These are phyloP conservation scores for Aureobasidium sp. DNA, from an alignment of 2,329 filamentous ascomycete species.

Conservation along the genomic window DNA sequence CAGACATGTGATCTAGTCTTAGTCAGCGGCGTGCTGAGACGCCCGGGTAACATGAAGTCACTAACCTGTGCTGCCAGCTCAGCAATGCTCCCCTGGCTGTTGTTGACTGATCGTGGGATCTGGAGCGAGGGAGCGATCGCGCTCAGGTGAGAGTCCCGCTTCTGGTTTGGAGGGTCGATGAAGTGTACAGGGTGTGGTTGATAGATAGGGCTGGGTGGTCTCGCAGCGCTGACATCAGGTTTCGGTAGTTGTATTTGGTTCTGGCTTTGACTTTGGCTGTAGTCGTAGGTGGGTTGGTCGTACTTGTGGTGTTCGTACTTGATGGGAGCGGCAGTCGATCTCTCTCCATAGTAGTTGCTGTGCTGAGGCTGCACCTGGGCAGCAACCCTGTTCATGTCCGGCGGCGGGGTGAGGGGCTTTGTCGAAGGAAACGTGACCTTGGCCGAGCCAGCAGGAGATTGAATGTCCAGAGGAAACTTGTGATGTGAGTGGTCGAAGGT, in stretches of 20 bases:
- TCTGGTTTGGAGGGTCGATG: conserved; percentile 14
- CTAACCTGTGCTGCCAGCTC: conserved; percentile 76
- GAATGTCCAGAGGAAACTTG: conserved; percentile 17
- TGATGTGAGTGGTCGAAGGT: conserved; percentile 15
- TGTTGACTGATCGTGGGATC: conserved; percentile 67
- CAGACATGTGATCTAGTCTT: conserved; percentile 73
- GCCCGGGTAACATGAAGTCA: conserved; percentile 5
- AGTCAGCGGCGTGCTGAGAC: conserved; percentile 17
- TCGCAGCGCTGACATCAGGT: conserved; percentile 1
- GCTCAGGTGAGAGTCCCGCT: conserved; percentile 23
- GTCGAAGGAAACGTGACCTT: conserved; percentile 17
- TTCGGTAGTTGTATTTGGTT: conserved; percentile 3
- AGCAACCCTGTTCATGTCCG: conserved; percentile 27
- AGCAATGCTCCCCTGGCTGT: conserved; percentile 64
- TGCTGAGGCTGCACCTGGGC: conserved; percentile 20
- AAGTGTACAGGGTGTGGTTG: conserved; percentile 19
- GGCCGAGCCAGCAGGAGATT: conserved; percentile 12
- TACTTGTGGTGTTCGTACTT: conserved; percentile 19
- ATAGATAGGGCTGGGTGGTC: conserved; percentile 15
- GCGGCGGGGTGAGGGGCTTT: conserved; percentile 28
- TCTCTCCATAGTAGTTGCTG: conserved; percentile 23
- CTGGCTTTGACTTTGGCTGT: conserved; percentile 6
- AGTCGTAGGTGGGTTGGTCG: conserved; percentile 11
- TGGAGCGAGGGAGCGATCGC: conserved; percentile 49
- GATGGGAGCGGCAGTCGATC: conserved; percentile 14